Evolutionary conservation across 2,329 filamentous ascomycete genomes (phyloP), one percentile per base, ranked within the genome.

Genomic region (Alternaria hordeiaustralica): DNA sequence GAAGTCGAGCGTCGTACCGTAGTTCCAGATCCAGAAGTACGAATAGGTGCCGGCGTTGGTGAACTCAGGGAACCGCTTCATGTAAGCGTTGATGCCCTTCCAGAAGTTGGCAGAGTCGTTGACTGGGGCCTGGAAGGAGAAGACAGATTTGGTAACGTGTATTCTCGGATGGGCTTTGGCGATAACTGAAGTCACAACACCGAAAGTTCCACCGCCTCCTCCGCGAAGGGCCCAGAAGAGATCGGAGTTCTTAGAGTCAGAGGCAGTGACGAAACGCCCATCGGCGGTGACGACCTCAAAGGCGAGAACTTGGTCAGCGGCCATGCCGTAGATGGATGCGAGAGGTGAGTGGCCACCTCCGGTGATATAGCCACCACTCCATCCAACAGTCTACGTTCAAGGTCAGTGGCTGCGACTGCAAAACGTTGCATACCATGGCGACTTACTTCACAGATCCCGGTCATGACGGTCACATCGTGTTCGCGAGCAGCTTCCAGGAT

Each of bases 351-450:
- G 74, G 3, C 75, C 75, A 21, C 71, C 73, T 15, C 73, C 73
- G 45, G 56, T 43, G 15, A 66, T 60, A 23, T 55, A 46, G 9
- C 59, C 62, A 8, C 62, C 62, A 28, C 54, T 30, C 36, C 43
- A 47, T 60, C 57, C 79, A 1, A 79, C 66, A 26, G 80, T 81
- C 61, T 74, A 58, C 66, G 66, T 30, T 58, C 3, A 55, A 12
- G 8, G 21, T 56, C 18, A 62, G 21, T 33, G 36, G 21, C 6
- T 25, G 11, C 23, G 25, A 5, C 4, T 12, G 15, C 47, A 13
- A 10, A n/a, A 26, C 10, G 8, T 6, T 15, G 12, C 3, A n/a
- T 10, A 18, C 8, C 3, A 9, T 6, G 10, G 11, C 23, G 23
- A 25, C 75, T 72, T 0, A 66, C 55, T 23, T 66, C 54, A 30